These are phyloP conservation scores for Nidula microcarpa DNA, from an alignment of 768 basidiomycete species.

Conservation along the genomic window DNA sequence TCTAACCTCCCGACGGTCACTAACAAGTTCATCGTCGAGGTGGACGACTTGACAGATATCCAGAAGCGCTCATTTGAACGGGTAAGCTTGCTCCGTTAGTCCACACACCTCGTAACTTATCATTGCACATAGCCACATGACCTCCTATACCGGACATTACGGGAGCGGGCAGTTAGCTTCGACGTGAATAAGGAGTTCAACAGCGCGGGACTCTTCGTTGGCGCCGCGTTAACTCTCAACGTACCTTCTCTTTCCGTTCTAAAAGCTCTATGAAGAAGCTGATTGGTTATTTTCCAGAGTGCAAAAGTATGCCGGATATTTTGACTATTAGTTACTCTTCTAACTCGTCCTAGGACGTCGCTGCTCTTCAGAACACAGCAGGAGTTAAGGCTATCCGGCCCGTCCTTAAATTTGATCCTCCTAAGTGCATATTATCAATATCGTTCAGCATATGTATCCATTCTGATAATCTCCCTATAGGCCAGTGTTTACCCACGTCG, in stretches of 20 bases:
- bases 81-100: slow-evolving; percentile 11
- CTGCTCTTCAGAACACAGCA: slow-evolving; percentile 35
- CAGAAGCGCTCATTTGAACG: slow-evolving; percentile 29
- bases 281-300: background rate
- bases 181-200: slow-evolving; percentile 52
- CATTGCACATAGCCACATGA: slow-evolving; percentile 38
- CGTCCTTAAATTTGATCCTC: slow-evolving; percentile 37
- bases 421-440: slow-evolving; percentile 30
- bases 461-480: slow-evolving; percentile 8
- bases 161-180: slow-evolving; percentile 40
- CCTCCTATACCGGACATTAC: slow-evolving; percentile 41
- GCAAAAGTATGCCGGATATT: background rate
- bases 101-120: background rate
- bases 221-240: slow-evolving; percentile 50
- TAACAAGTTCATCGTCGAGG: slow-evolving; percentile 58
- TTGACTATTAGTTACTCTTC: slow-evolving; percentile 5
- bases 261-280: background rate
- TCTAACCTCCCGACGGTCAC: slow-evolving; percentile 34
- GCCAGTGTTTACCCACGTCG: background rate
- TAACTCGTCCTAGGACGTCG: slow-evolving; percentile 41
- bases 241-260: background rate
- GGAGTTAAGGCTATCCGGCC: slow-evolving; percentile 61
- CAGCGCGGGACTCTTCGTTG: slow-evolving; percentile 50
- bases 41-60: slow-evolving; percentile 37
- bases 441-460: background rate